Evolutionary conservation across 768 basidiomycete genomes (phyloP).

Genomic region (Rhizopogon roseolus): DNA sequence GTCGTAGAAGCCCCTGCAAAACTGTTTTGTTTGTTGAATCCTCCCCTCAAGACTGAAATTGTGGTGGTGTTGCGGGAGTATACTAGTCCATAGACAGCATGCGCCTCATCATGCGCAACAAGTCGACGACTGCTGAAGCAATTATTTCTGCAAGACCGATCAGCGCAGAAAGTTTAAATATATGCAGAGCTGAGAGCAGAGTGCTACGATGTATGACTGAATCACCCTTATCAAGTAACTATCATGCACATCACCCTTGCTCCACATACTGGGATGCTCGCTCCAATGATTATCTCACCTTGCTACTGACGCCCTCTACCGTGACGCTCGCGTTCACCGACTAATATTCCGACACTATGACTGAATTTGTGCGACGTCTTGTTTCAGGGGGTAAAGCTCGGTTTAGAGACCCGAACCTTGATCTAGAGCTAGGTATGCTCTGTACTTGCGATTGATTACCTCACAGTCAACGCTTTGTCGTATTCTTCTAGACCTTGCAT

Average conservation of each 20-base stretch:
- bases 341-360: conserved; percentile 32
- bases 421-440: conserved; percentile 65
- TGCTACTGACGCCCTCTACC: not conserved
- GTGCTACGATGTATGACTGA: no score
- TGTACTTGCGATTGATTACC: conserved; percentile 7
- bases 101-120: no score
- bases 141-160: no score
- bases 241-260: not conserved
- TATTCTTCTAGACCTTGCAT: conserved; percentile 44
- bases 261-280: not conserved
- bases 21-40: conserved; percentile 48
- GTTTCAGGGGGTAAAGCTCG: conserved; percentile 83
- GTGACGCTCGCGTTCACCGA: not conserved
- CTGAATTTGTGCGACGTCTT: conserved; percentile 62
- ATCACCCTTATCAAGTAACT: no score
- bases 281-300: not conserved
- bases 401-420: conserved; percentile 61
- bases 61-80: conserved; percentile 47
- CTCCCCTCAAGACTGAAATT: conserved; percentile 47
- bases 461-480: conserved; percentile 3
- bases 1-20: not conserved
- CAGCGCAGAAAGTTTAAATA: no score
- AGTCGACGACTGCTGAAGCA: no score
- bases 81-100: conserved; percentile 2
- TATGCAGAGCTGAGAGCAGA: no score